phyloP scores from a whole-genome alignment of 805 yeast species.

The Trichomonascus vanleenenianus region DNA sequence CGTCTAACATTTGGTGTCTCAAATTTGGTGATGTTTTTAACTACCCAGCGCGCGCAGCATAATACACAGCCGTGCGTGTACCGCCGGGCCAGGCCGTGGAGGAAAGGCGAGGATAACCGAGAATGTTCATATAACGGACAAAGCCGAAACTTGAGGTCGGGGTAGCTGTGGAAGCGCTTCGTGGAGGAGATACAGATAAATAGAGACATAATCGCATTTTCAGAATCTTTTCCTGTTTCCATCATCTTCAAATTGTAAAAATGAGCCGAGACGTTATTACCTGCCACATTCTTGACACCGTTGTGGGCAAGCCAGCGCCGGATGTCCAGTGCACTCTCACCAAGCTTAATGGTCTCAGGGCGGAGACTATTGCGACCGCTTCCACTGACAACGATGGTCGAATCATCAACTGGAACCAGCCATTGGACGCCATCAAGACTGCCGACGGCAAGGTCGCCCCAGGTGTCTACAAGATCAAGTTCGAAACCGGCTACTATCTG shows the following conservation, averaged over 20 bases:
- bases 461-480: slow-evolving; percentile 70
- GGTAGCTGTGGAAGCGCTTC: background rate
- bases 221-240: background rate
- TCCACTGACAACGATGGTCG: slow-evolving; percentile 79
- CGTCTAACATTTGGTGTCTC: background rate
- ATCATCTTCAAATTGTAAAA: background rate
- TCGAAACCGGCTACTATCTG: slow-evolving; percentile 67
- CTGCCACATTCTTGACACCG: slow-evolving; percentile 85
- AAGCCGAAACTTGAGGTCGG: background rate
- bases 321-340: slow-evolving; percentile 55
- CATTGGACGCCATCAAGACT: slow-evolving; percentile 33
- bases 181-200: background rate
- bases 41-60: background rate
- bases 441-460: slow-evolving; percentile 32
- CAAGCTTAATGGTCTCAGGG: slow-evolving; percentile 15
- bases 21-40: background rate
- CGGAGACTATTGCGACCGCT: slow-evolving; percentile 51
- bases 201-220: background rate
- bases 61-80: background rate
- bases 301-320: slow-evolving; percentile 72
- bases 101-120: background rate
- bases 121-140: background rate
- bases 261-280: slow-evolving; percentile 54
- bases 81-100: background rate
- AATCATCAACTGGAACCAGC: slow-evolving; percentile 52